Evolutionary conservation across 768 basidiomycete genomes (phyloP).

Genomic region (Panaeolus cyanescens): DNA sequence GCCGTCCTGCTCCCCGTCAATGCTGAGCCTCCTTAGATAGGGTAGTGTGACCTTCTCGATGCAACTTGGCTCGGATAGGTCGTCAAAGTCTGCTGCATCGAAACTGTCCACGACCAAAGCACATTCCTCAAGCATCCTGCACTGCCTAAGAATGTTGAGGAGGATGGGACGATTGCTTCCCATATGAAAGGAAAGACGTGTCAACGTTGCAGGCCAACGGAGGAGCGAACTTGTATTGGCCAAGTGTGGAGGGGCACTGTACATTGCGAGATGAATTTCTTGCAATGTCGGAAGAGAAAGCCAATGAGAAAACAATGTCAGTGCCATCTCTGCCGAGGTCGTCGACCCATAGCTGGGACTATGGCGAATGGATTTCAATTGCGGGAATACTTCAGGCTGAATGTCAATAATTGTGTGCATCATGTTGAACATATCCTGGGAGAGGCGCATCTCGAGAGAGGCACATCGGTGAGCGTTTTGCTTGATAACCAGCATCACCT

Average conservation of each 20-base stretch:
- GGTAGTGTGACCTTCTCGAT: not conserved
- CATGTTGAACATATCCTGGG: not conserved
- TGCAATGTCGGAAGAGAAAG: not conserved
- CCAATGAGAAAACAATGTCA: not conserved
- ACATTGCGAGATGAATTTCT: not conserved
- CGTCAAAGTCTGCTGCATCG: not conserved
- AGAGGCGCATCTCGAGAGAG: not conserved
- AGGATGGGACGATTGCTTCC: not conserved
- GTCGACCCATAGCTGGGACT: not conserved
- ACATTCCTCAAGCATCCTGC: not conserved
- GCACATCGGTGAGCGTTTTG: not conserved
- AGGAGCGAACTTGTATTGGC: not conserved
- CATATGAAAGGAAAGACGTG: not conserved
- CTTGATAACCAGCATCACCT: not conserved
- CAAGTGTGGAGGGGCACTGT: not conserved
- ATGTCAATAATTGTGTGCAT: not conserved
- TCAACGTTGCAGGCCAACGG: not conserved
- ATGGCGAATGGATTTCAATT: not conserved
- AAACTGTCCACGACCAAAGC: not conserved
- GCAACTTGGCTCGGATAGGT: not conserved
- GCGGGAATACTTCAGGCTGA: not conserved
- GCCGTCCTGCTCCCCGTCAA: not conserved
- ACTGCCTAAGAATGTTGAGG: not conserved
- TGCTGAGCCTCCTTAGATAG: not conserved
- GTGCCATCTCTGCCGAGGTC: not conserved